Base-by-base conservation (phyloP, 108 stramenopile genomes). In the Fistulifera solaris region DNA sequence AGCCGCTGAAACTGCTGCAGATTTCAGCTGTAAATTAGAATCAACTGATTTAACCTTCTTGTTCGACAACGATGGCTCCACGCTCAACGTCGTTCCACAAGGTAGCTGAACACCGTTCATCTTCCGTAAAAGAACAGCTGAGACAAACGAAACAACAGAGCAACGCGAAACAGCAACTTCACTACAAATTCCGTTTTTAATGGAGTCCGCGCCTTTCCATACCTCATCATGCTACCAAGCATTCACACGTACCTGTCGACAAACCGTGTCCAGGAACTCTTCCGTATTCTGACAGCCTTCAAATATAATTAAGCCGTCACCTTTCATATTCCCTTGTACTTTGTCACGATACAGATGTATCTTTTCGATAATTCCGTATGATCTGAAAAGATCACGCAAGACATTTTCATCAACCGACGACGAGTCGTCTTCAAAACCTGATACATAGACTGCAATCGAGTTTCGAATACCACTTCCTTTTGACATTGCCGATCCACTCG, bases 251-350 rank as follows among this genome's bases (percentile, higher is more conserved):
- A 85, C 80, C 80, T 87, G 86, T 23, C 59, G 62, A 57, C 86
- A 87, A n/a, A 87, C 82, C 0, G 62, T 66, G 25, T 73, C 69
- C 8, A 78, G 35, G 18, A 87, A 66, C 40, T 63, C 54, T 6
- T 38, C 45, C 49, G 19, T 35, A 28, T 51, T 45, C 25, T 41
- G 44, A 12, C 18, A 54, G 3, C 31, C 23, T 15, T 78, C 71
- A 63, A 78, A 89, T 12, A 85, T 67, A 38, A 89, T 59, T 27
- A 89, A 61, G 19, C 78, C 87, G 70, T 89, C 87, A 14, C 83
- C 83, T 63, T 89, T 89, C 3, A 65, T 48, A 26, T 67, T 54
- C 1, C 81, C 80, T 10, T 74, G 70, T 38, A n/a, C 40, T 51
- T 75, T 77, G 51, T 80, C 23, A 8, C 71, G 22, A 55, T 89